Base-by-base conservation (phyloP, 2,329 filamentous ascomycete species). In the Ophiostoma tasmaniense region DNA sequence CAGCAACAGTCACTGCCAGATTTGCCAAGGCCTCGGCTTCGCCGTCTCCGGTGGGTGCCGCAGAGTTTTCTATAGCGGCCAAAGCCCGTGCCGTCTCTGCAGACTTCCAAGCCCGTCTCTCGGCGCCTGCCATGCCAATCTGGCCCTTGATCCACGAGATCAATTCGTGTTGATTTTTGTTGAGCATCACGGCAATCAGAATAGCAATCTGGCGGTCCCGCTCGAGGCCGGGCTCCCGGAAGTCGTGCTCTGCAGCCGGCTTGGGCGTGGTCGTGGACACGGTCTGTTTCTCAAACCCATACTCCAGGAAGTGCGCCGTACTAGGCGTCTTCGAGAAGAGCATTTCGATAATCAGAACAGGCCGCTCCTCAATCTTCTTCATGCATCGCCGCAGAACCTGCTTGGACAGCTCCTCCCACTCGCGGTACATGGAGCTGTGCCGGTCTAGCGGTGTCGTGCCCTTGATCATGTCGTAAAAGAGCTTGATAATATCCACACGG, bases 381-480 rank as follows among this genome's bases (percentile, higher is more conserved):
- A 92, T 84, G 72, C 94, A 90, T 75, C 89, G 90, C 73, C 89
- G 88, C 72, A 97, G 85, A 52, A 98, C 84, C 74, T 97, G 93
- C 77, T 89, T 90, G 4, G 92, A 86, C 45, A 99, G 83, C 74
- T 96, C 92, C 75, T 96, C 90, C 92, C 94, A 98, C 74, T 99
- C 95, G 74, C 88, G 90, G 79, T 86, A 96, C 70, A 86, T 84
- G n/a, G 84, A 77, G 14, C 85, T 86, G 22, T 83, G 83, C 42
- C 84, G 84, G 75, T 93, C 88, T 39, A 98, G 80, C 0, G 90
- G 87, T 70, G 91, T 87, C 0, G 92, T 91, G 0, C 94, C 94
- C 77, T 96, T 96, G 78, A 98, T 90, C 87, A 99, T 93, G 75
- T 88, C 90, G 76, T 97, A 89, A 66, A 99, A 89, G 1, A 98